Evolutionary conservation across 2,329 filamentous ascomycete genomes (phyloP).

Genomic region (Cercospora sojina): DNA sequence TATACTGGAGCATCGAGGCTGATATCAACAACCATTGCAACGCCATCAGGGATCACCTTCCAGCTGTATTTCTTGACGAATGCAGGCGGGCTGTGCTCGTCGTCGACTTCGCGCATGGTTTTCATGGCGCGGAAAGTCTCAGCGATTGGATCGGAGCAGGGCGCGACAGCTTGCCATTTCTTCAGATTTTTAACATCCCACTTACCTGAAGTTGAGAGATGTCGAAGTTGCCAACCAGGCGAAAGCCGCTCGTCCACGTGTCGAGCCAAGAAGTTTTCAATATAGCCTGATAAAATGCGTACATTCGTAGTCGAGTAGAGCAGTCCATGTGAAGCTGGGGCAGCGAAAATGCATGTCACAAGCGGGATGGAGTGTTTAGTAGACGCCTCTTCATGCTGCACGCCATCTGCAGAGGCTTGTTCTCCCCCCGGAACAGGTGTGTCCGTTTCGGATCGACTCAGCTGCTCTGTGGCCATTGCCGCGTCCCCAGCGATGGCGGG

Average conservation of each 20-base stretch:
- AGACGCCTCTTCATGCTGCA: constrained; percentile 23
- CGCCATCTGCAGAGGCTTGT: constrained; percentile 4
- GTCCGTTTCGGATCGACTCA: neutral
- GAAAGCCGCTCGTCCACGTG: constrained; percentile 76
- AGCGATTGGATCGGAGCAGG: constrained; percentile 59
- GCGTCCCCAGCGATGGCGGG: constrained; percentile 14
- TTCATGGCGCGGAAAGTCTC: constrained; percentile 86
- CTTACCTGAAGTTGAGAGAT: constrained; percentile 85
- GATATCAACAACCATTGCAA: constrained; percentile 71
- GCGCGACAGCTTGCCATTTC: constrained; percentile 70
- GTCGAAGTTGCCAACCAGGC: constrained; percentile 86
- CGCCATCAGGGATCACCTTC: constrained; percentile 51
- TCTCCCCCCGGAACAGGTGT: neutral
- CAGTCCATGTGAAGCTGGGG: constrained; percentile 78
- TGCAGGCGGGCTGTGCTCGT: constrained; percentile 70
- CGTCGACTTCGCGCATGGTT: constrained; percentile 85
- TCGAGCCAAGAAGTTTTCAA: constrained; percentile 75
- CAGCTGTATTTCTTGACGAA: constrained; percentile 69
- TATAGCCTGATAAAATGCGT: constrained; percentile 73
- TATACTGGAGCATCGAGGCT: constrained; percentile 89
- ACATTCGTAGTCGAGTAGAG: constrained; percentile 76
- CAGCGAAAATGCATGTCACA: constrained; percentile 68
- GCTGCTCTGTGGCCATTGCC: constrained; percentile 12
- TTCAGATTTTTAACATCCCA: constrained; percentile 97
- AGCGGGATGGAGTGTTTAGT: constrained; percentile 49